Evolutionary conservation across 176 grass and related monocot genomes (phyloP).

Genomic region (Bothriochloa decipiens): DNA sequence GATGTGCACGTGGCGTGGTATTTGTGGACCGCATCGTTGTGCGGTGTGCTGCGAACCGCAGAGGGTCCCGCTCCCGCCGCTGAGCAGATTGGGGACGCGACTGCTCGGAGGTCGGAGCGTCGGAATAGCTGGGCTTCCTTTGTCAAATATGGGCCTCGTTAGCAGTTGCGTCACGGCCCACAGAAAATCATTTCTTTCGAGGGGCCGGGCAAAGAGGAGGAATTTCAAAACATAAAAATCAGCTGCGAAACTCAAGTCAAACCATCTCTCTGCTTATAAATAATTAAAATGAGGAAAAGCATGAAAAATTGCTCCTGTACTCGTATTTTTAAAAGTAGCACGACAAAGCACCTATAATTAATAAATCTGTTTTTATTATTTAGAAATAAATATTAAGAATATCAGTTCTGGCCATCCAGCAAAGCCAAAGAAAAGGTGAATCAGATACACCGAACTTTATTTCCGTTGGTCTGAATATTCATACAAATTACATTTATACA

Average conservation of each 20-base stretch:
- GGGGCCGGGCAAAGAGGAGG: background rate
- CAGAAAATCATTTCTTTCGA: background rate
- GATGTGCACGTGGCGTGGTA: background rate
- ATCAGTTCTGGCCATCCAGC: background rate
- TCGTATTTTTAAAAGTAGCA: background rate
- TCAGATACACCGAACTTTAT: background rate
- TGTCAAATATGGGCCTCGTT: constrained; percentile 15
- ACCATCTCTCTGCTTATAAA: background rate
- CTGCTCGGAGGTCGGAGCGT: background rate
- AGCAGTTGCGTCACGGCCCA: constrained; percentile 25
- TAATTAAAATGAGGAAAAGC: background rate
- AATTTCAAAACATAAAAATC: background rate
- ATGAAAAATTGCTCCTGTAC: background rate
- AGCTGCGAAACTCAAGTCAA: background rate
- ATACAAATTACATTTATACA: background rate
- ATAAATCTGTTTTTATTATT: background rate
- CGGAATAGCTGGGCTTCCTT: background rate
- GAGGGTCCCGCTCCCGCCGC: background rate
- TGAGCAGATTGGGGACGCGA: constrained; percentile 6
- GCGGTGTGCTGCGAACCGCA: background rate
- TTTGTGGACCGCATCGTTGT: background rate
- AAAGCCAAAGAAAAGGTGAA: background rate
- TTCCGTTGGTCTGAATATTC: background rate
- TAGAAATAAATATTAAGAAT: background rate
- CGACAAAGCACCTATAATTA: background rate